Evolutionary conservation across 148 eudicot genomes (phyloP).

Genomic region (Silene conica): DNA sequence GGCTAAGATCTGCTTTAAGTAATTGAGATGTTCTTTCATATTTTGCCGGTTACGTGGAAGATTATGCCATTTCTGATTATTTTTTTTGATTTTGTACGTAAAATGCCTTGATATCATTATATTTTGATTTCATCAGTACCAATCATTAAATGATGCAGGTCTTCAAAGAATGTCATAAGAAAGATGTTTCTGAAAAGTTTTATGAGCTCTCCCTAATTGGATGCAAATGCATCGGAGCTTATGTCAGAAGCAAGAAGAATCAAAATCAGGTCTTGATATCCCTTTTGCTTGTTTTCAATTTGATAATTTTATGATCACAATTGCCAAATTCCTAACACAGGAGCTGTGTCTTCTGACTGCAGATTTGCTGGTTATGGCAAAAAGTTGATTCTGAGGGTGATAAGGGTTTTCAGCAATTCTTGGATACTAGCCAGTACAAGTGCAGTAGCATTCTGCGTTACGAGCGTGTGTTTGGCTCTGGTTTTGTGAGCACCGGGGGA

Average conservation of each 20-base stretch:
- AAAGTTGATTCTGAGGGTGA: constrained; percentile 78
- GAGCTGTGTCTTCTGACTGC: constrained; percentile 25
- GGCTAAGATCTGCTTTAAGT: no score
- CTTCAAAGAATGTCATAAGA: constrained; percentile 67
- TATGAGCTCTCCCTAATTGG: constrained; percentile 81
- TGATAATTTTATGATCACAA: neutral
- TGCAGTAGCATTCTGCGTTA: constrained; percentile 82
- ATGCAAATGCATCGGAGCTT: constrained; percentile 97
- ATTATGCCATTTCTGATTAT: no score
- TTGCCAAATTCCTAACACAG: neutral
- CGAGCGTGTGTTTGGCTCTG: constrained; percentile 87
- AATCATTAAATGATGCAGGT: constrained; percentile 39
- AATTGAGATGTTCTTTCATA: no score
- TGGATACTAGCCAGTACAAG: constrained; percentile 92
- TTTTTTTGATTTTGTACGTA: no score
- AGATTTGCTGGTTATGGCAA: constrained; percentile 98
- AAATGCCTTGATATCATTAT: neutral
- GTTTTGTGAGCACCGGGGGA: constrained; percentile 99
- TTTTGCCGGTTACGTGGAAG: no score
- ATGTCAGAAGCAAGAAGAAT: constrained; percentile 90
- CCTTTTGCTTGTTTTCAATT: constrained; percentile 7
- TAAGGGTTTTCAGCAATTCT: constrained; percentile 76
- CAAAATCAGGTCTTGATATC: constrained; percentile 73
- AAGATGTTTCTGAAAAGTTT: constrained; percentile 60
- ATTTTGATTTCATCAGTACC: neutral